phyloP scores from a whole-genome alignment of 306 rosid genomes.

The Cercis canadensis region DNA sequence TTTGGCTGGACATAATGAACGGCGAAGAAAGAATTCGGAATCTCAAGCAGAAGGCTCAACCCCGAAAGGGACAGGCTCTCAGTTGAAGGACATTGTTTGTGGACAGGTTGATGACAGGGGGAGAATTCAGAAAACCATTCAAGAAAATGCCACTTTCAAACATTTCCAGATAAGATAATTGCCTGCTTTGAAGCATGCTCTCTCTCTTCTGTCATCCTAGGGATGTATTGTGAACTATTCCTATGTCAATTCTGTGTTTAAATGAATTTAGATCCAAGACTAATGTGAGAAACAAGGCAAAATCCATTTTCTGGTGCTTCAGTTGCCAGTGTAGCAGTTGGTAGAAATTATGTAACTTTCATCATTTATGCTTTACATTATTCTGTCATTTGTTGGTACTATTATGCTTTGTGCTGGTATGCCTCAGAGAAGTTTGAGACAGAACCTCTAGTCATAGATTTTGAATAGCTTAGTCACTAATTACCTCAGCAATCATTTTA shows the following conservation, averaged over 20 bases:
- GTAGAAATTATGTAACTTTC: neutral
- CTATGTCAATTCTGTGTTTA: neutral
- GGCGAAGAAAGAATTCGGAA: constrained; percentile 68
- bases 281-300: constrained; percentile 4
- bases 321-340: neutral
- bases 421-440: too few species aligned
- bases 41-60: constrained; percentile 60
- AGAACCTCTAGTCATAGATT: too few species aligned
- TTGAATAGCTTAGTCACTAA: too few species aligned
- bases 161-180: constrained; percentile 61
- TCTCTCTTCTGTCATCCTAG: constrained; percentile 77
- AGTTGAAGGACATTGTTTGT: constrained; percentile 52
- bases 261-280: constrained; percentile 17
- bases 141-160: constrained; percentile 49
- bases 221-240: constrained; percentile 12
- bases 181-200: constrained; percentile 48
- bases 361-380: neutral
- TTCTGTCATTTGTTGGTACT: too few species aligned
- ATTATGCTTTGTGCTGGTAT: constrained; percentile 14
- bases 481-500: too few species aligned
- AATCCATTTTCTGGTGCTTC: constrained; percentile 7
- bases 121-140: constrained; percentile 57
- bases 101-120: constrained; percentile 50
- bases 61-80: constrained; percentile 48
- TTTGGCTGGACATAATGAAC: constrained; percentile 72